A percentile compares a stretch with the other conserved stretches of the same genome.
These are phyloP conservation scores for Candida hungchunana DNA, from an alignment of 805 yeast genomes.

Conservation along the genomic window DNA sequence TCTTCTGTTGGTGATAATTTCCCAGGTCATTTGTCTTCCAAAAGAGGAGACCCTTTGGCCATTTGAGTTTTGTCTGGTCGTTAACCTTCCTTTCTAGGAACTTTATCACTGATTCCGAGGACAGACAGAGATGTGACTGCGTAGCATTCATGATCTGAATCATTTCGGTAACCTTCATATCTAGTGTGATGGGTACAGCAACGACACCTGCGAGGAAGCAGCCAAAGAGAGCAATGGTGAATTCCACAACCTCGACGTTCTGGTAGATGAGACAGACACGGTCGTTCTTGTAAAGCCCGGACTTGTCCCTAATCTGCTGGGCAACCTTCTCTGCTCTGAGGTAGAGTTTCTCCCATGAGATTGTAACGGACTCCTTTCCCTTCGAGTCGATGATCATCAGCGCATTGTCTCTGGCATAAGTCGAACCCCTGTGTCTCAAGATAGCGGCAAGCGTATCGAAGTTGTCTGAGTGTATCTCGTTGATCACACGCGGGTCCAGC, in stretches of 20 bases:
- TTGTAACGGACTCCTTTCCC: constrained; percentile 73
- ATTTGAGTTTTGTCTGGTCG: constrained; percentile 42
- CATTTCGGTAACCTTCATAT: constrained; percentile 63
- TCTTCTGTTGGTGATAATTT: constrained; percentile 53
- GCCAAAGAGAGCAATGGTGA: constrained; percentile 81
- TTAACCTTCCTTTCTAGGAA: constrained; percentile 60
- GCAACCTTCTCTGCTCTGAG: constrained; percentile 84
- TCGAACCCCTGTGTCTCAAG: constrained; percentile 65
- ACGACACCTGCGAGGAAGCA: constrained; percentile 91
- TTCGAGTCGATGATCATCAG: constrained; percentile 65
- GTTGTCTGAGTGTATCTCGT: constrained; percentile 34
- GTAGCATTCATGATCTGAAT: constrained; percentile 68
- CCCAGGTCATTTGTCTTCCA: constrained; percentile 92
- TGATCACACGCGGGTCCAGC: constrained; percentile 54
- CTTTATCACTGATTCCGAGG: constrained; percentile 75
- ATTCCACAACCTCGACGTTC: constrained; percentile 79
- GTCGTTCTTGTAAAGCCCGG: constrained; percentile 74
- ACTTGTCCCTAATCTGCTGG: constrained; percentile 68
- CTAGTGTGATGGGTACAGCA: constrained; percentile 88
- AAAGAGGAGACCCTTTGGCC: constrained; percentile 72
- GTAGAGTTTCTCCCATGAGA: constrained; percentile 88
- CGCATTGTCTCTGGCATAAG: constrained; percentile 66
- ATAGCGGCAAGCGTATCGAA: constrained; percentile 67
- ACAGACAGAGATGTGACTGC: constrained; percentile 70
- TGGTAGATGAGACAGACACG: constrained; percentile 81